phyloP scores from a whole-genome alignment of 306 rosid genomes.

The Mimosa bimucronata region DNA sequence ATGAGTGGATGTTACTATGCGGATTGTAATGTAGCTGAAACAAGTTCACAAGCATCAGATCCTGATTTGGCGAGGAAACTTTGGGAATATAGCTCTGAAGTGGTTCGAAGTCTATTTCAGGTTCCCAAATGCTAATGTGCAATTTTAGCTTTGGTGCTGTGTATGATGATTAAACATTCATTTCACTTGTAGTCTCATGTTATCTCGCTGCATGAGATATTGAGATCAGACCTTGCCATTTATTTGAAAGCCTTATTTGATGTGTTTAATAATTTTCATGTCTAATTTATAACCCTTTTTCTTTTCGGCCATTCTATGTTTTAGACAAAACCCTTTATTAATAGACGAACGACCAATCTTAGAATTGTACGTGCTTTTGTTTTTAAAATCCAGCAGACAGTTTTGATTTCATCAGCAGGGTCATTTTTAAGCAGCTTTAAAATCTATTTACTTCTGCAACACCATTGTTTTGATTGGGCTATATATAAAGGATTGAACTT shows the following conservation, averaged over 20 bases:
- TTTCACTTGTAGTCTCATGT: neutral
- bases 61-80: conserved; percentile 54
- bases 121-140: neutral
- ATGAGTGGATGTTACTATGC: conserved; percentile 52
- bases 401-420: too few relatives aligned
- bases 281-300: too few relatives aligned
- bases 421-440: too few relatives aligned
- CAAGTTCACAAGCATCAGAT: conserved; percentile 58
- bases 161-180: neutral
- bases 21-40: conserved; percentile 48
- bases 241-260: conserved; percentile 15
- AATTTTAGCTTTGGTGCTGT: neutral
- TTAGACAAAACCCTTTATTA: too few relatives aligned
- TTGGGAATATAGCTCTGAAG: conserved; percentile 59
- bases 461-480: too few relatives aligned
- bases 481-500: too few relatives aligned
- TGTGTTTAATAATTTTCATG: neutral
- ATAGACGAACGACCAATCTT: too few relatives aligned
- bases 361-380: too few relatives aligned
- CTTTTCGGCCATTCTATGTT: too few relatives aligned
- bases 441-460: too few relatives aligned
- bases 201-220: neutral
- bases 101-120: conserved; percentile 35
- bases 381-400: too few relatives aligned
- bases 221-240: too few relatives aligned